Evolutionary conservation across 495 filamentous ascomycete genomes (phyloP), one percentile per base, ranked within the genome.

Genomic region (Clohesyomyces aquaticus): DNA sequence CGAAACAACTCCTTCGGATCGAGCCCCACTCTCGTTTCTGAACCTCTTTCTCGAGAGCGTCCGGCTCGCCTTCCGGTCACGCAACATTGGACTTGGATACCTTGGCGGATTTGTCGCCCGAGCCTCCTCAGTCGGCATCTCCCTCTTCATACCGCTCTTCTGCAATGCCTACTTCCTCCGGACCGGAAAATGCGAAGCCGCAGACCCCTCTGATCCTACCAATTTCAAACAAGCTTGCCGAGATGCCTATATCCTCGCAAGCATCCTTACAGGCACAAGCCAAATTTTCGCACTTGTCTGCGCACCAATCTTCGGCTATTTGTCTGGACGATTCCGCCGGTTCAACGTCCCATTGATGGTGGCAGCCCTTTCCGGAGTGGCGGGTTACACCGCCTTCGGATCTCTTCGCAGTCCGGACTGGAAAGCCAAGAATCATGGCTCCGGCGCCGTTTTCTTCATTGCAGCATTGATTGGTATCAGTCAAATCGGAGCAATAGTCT

Each of bases 401-500:
- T 71, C 79, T 16, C 75, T 96, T 3, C 71, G 77, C 6, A 92
- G 84, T 67, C 92, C 93, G 1, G 86, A 93, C 66, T 84, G 81
- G 50, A 81, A 80, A 51, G 81, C 81, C 16, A 76, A 83, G 21
- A 82, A 83, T n/a, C n/a, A n/a, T 51, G 88, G 88, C 6, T 85
- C 77, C 38, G 79, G 83, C 0, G 81, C 76, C 12, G 85, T 93
- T 1, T 91, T 96, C 69, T 43, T 89, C n/a, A 80, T 91, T 18
- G 91, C 91, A 55, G 83, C 86, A 1, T 72, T 96, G 12, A 80
- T 97, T 21, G 94, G 94, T 1, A 82, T 95, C 53, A 91, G 87
- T 64, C 95, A 98, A 75, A 98, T 98, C 58, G 95, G 93, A 6
- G 86, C 91, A 11, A 97, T 98, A 61, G 94, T 98, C 0, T 95